phyloP scores from a whole-genome alignment of 2,329 filamentous ascomycete species.

The Penicillium sp. region DNA sequence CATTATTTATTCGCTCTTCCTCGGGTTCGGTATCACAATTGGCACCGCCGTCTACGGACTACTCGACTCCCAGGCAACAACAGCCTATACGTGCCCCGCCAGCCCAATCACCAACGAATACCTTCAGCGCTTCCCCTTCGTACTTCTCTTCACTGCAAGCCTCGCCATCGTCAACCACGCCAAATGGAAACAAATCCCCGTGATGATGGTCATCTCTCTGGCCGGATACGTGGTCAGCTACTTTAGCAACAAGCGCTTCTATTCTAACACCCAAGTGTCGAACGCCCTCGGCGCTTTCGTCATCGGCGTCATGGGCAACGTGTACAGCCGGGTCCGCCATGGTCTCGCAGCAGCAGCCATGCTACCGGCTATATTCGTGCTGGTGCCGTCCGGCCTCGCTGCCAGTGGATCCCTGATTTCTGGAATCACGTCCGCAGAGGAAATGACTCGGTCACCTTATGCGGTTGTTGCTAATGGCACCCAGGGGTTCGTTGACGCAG shows the following conservation, averaged over 20 bases:
- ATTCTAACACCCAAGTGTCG: conserved; percentile 71
- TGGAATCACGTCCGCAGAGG: conserved; percentile 59
- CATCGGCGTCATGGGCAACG: conserved; percentile 75
- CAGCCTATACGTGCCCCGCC: conserved; percentile 49
- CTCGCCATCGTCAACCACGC: conserved; percentile 80
- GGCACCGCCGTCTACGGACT: conserved; percentile 66
- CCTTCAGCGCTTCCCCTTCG: conserved; percentile 67
- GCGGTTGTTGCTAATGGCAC: conserved; percentile 31
- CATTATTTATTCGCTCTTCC: conserved; percentile 71
- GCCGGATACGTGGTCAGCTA: conserved; percentile 75
- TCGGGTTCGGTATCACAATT: conserved; percentile 72
- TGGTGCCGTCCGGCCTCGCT: conserved; percentile 62
- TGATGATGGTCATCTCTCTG: conserved; percentile 74
- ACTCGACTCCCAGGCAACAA: conserved; percentile 58
- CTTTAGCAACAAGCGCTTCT: conserved; percentile 68
- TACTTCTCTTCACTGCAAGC: conserved; percentile 71
- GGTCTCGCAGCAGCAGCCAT: conserved; percentile 82
- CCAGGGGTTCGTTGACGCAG: conserved; percentile 26
- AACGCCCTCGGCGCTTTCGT: conserved; percentile 76
- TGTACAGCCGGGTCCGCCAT: conserved; percentile 72
- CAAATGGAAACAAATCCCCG: conserved; percentile 74
- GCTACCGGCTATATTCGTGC: conserved; percentile 80
- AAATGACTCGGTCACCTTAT: conserved; percentile 45
- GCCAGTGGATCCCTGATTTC: conserved; percentile 59
- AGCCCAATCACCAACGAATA: conserved; percentile 51